Conservation (phyloP, 306 rosid genomes). For the Pyrus betulifolia region DNA sequence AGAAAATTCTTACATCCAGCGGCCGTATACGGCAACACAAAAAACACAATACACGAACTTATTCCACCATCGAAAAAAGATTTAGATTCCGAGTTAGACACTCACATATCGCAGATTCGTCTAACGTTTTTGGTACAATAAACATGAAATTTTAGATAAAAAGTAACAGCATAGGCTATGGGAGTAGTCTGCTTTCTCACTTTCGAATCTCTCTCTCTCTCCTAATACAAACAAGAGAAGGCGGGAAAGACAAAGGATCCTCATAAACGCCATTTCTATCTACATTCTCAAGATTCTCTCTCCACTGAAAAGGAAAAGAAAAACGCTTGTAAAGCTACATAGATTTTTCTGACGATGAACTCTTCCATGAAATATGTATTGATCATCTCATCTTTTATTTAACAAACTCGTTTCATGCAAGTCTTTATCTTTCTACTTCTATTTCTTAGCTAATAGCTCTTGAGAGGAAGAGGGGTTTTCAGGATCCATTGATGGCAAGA, state of each 20-base stretch:
- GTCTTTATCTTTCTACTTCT: not conserved
- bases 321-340: conserved; percentile 3
- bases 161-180: not conserved
- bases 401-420: not conserved
- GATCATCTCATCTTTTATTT: no score
- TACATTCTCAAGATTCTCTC: conserved; percentile 25
- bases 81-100: not conserved
- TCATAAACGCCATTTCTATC: conserved; percentile 10
- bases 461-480: not conserved
- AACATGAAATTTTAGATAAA: no score
- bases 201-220: conserved; percentile 11
- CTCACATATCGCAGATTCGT: not conserved
- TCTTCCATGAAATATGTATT: not conserved
- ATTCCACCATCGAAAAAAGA: not conserved
- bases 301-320: not conserved
- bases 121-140: no score
- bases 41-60: not conserved
- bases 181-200: conserved; percentile 24
- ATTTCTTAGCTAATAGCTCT: not conserved
- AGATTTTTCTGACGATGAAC: not conserved
- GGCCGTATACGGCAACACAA: not conserved
- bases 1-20: not conserved
- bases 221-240: not conserved
- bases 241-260: conserved; percentile 13
- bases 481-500: not conserved